phyloP scores from a whole-genome alignment of 352 stramenopile genomes.

The Phytophthora pluvialis region DNA sequence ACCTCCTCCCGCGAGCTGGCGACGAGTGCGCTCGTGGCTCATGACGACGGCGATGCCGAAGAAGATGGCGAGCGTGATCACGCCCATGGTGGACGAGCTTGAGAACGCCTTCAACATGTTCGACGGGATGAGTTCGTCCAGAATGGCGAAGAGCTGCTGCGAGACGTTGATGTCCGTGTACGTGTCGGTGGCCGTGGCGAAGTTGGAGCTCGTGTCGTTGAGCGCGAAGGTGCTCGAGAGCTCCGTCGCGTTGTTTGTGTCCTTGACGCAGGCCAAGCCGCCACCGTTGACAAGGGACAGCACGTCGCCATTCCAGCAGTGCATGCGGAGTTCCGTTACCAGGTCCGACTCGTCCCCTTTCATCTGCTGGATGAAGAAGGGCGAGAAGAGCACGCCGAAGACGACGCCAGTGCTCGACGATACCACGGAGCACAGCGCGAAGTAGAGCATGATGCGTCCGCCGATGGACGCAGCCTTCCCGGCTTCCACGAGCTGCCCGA shows the following conservation, averaged over 20 bases:
- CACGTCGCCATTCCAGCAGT: conserved; percentile 53
- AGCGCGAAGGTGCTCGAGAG: conserved; percentile 43
- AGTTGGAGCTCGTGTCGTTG: conserved; percentile 59
- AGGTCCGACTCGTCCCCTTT: conserved; percentile 26
- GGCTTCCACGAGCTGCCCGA: conserved; percentile 60
- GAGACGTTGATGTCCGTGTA: conserved; percentile 52
- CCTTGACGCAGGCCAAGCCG: conserved; percentile 42
- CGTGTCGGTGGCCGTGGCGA: conserved; percentile 36
- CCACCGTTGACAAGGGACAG: conserved; percentile 43
- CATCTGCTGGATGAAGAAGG: conserved; percentile 51
- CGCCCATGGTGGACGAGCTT: conserved; percentile 57
- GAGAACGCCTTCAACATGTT: conserved; percentile 73
- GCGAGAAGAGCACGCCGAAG: conserved; percentile 42
- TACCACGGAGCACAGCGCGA: conserved; percentile 48
- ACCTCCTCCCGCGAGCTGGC: conserved; percentile 11
- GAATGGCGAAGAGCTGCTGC: conserved; percentile 73
- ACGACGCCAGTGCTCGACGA: conserved; percentile 50
- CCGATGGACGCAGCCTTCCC: conserved; percentile 61
- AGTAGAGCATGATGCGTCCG: conserved; percentile 57
- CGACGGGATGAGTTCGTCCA: conserved; percentile 62
- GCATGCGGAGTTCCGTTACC: conserved; percentile 40
- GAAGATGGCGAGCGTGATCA: conserved; percentile 74
- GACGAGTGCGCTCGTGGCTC: conserved; percentile 49
- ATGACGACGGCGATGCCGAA: conserved; percentile 69
- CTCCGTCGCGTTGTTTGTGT: conserved; percentile 31